Evolutionary conservation across 2,329 filamentous ascomycete species (phyloP).

Genomic region (Xylariaceae sp.): DNA sequence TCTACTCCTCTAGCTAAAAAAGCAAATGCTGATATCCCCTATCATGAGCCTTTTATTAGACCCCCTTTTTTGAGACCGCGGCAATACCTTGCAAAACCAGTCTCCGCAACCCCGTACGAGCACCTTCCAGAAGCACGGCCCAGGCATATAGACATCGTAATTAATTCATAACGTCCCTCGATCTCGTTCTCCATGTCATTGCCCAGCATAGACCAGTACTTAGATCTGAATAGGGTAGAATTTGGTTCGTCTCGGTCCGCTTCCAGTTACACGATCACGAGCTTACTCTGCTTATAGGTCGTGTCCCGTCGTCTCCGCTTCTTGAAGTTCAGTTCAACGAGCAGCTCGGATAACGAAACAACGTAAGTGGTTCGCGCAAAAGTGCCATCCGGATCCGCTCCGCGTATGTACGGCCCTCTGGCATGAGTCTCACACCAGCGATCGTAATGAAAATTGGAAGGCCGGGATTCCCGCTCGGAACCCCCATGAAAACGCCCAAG

Average conservation of each 20-base stretch:
- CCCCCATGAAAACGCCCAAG: no score
- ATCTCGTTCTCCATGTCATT: slow-evolving; percentile 42
- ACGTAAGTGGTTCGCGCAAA: no score
- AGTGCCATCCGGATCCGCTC: no score
- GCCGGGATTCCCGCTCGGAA: no score
- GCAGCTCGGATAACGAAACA: no score
- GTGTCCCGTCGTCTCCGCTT: no score
- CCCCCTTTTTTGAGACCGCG: background rate
- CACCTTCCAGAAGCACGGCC: slow-evolving; percentile 42
- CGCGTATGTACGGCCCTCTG: no score
- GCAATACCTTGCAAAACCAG: slow-evolving; percentile 9
- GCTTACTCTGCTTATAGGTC: slow-evolving; percentile 36
- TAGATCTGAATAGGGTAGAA: background rate
- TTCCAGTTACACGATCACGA: slow-evolving; percentile 38
- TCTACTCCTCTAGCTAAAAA: background rate
- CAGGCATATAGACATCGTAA: slow-evolving; percentile 38
- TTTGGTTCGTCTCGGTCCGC: background rate
- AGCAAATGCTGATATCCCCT: background rate
- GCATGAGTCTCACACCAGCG: no score
- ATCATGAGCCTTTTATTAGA: background rate
- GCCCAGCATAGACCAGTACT: background rate
- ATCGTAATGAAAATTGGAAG: no score
- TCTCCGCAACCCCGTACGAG: slow-evolving; percentile 12
- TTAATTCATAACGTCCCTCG: slow-evolving; percentile 40
- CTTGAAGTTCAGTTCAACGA: no score